Base-by-base conservation (phyloP, 2,329 filamentous ascomycete genomes). In the Daldinia sp. region DNA sequence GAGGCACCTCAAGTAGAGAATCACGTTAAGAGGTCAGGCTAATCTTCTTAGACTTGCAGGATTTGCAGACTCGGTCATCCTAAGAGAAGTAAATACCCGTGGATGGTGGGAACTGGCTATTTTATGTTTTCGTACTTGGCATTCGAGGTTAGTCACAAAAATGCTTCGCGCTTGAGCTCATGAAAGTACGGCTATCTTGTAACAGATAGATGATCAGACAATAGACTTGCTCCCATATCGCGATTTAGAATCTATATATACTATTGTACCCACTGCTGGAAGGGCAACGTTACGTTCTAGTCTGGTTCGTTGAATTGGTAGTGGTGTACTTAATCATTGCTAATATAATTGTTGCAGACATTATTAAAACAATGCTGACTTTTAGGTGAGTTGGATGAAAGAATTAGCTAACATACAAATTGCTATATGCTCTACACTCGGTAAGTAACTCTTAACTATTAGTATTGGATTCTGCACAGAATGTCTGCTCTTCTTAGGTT, bases 1-100 rank as follows among this genome's bases (percentile, higher is more conserved):
- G 82, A 79, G 80, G 71, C 73, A 74, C 77, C 75, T 81, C 79
- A 71, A 81, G 77, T 74, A 78, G 75, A 69, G 75, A 76, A n/a
- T 58, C 65, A 71, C 69, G 72, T 73, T 72, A 76, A 76, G 64
- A 74, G 71, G 74, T 77, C 72, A 82, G 73, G 80, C 81, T 83
- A 83, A 83, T 80, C 70, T 73, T 73, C 68, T 72, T 75, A 75
- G 78, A 78, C 73, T 74, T 68, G 69, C 69, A 77, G 75, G 78
- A 78, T 73, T 73, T 70, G 70, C 67, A 72, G 70, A 72, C 64
- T 70, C 61, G 64, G 64, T 66, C 64, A 63, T 57, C 57, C 53
- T 57, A 49, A 60, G 56, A 60, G 45, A 34, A 30, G 41, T 56
- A 50, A 37, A 35, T 21, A 48, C 50, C 43, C 30, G 37, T 63